Percentiles rank a stretch among this genome's conserved stretches.
Evolutionary conservation across 345 rosid genomes (phyloP).

Genomic region (Eucalyptus curtisii): DNA sequence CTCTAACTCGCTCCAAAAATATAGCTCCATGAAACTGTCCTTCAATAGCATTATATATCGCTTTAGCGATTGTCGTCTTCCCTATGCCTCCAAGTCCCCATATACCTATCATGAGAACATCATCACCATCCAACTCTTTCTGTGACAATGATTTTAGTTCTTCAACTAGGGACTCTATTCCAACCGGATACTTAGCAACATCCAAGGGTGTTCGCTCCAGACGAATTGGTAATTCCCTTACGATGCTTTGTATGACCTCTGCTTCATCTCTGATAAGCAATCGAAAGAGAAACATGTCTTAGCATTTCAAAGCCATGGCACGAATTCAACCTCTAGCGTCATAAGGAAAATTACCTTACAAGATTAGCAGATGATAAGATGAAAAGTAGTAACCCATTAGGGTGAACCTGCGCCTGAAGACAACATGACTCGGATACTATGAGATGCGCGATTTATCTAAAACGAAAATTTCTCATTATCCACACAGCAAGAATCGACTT

Average conservation of each 20-base stretch:
- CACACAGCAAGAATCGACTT: too few species aligned
- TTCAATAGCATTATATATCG: not conserved
- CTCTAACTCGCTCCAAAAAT: not conserved
- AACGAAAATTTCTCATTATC: too few species aligned
- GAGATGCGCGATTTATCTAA: too few species aligned
- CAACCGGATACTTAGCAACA: not conserved
- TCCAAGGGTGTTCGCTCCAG: not conserved
- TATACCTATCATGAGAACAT: not conserved
- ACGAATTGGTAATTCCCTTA: not conserved
- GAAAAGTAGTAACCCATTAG: too few species aligned
- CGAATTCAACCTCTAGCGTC: too few species aligned
- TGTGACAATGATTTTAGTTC: fast-evolving
- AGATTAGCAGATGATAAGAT: too few species aligned
- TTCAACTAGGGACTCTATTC: not conserved
- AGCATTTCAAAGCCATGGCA: too few species aligned
- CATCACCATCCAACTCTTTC: not conserved
- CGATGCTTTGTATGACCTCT: too few species aligned
- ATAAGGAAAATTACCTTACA: fast-evolving
- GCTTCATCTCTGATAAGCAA: too few species aligned
- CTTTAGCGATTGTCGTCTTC: not conserved
- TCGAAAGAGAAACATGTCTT: too few species aligned
- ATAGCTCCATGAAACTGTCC: not conserved
- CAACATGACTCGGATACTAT: too few species aligned
- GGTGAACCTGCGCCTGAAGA: too few species aligned
- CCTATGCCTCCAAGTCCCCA: not conserved